Evolutionary conservation across 306 rosid genomes (phyloP), one percentile per base, ranked within the genome.

Genomic region (Cyclanthera cordifolia): DNA sequence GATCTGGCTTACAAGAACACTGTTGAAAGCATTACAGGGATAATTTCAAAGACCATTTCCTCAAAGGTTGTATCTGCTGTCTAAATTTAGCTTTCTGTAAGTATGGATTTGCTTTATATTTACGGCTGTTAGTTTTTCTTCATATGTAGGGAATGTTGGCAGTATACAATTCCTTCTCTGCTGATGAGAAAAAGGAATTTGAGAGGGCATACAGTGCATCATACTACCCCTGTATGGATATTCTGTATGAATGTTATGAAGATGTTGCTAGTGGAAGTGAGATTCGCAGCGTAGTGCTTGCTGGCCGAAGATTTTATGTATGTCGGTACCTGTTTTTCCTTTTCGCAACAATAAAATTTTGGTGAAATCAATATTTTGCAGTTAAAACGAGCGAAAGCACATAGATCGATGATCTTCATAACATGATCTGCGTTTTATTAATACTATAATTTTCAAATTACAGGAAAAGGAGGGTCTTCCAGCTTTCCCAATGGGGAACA

Each of bases 381-480:
- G 23, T 65, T 28, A 7, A 66, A 43, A 8, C 12, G 20, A 47
- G 16, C 27, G 11, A 19, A 5, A 11, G 13, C 4, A 6, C 9
- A 34, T 5, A 34, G 41, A 34, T 34, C 41, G 7, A 1, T 34
- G 41, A 34, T 34, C 34, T 43, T 21, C 17, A 63, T 19, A 37
- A 4, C 45, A 10, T 41, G 27, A 41, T 43, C 34, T 17, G 11
- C 2, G 8, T 19, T 51, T 9, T 41, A 37, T 1, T 16, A 14
- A 3, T 20, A 24, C 14, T 8, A 0, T 24, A 2, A 19, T 52
- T 74, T 72, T 47, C 71, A 1, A 57, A 73, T 77, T 84, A 30
- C 86, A 93, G 99, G 97, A 94, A 72, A 94, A 94, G 77, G 97
- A 94, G 46, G 99, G 97, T 76, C 83, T 90, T 24, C 97, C 99